A percentile compares a stretch with the other conserved stretches of the same genome.
These are phyloP conservation scores for Metschnikowia peoriensis DNA, from an alignment of 805 yeast species.

Conservation along the genomic window DNA sequence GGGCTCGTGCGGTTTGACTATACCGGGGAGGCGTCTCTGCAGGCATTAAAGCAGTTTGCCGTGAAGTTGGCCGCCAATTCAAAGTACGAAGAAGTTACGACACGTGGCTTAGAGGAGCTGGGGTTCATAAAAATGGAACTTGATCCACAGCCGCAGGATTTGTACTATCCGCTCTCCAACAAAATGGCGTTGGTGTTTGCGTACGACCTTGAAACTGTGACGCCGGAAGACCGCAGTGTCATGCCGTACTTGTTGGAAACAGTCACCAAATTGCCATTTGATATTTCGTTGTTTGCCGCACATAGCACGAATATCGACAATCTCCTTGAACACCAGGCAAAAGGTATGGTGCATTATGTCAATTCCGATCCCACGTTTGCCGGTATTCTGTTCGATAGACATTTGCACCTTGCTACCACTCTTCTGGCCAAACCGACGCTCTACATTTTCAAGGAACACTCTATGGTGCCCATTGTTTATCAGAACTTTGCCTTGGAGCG, in stretches of 20 bases:
- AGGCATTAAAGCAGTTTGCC: conserved; percentile 43
- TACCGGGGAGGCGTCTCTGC: conserved; percentile 27
- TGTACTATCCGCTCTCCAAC: conserved; percentile 38
- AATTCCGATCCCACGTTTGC: conserved; percentile 39
- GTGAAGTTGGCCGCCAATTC: conserved; percentile 47
- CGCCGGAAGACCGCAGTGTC: conserved; percentile 61
- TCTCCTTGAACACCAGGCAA: conserved; percentile 41
- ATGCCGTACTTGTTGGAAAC: conserved; percentile 61
- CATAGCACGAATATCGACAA: conserved; percentile 42
- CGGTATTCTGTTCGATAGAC: conserved; percentile 40
- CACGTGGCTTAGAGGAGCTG: conserved; percentile 28
- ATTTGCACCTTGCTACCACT: conserved; percentile 49
- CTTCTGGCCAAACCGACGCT: conserved; percentile 62
- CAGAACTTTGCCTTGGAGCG: conserved; percentile 66
- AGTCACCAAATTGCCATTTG: conserved; percentile 53
- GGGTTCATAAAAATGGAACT: conserved; percentile 30
- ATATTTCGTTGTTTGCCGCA: conserved; percentile 52
- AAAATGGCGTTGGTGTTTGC: conserved; percentile 52
- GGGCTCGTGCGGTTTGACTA: conserved; percentile 51
- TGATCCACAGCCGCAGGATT: conserved; percentile 31
- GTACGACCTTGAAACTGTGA: conserved; percentile 48
- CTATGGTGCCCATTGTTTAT: conserved; percentile 49
- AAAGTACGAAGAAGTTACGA: conserved; percentile 34
- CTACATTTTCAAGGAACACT: conserved; percentile 56
- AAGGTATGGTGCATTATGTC: conserved; percentile 40